These are phyloP conservation scores for Medicago ruthenica DNA, from an alignment of 306 rosid species.

Conservation along the genomic window DNA sequence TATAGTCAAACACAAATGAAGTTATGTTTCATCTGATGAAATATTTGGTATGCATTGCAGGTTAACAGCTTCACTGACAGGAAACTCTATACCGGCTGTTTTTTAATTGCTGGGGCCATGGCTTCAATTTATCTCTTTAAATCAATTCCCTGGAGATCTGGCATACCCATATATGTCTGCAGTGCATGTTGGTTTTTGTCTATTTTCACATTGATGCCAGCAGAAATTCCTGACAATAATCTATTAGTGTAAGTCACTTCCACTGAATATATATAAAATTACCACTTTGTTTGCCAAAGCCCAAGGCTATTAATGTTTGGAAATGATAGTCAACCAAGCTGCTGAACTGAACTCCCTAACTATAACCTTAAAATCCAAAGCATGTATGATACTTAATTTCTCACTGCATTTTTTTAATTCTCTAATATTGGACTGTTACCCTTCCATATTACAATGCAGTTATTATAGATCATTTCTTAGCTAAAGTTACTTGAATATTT, in stretches of 20 bases:
- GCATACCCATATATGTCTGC: slow-evolving; percentile 70
- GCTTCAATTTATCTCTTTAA: slow-evolving; percentile 63
- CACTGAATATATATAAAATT: slow-evolving; percentile 36
- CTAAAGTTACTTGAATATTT: background rate
- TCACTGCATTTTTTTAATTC: slow-evolving; percentile 26
- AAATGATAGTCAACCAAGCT: slow-evolving; percentile 23
- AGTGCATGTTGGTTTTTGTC: slow-evolving; percentile 80
- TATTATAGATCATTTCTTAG: background rate
- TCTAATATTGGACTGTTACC: slow-evolving; percentile 14
- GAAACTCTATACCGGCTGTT: slow-evolving; percentile 86
- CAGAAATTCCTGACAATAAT: slow-evolving; percentile 90
- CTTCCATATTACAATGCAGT: background rate
- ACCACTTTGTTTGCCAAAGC: slow-evolving; percentile 10
- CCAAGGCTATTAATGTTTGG: slow-evolving; percentile 8
- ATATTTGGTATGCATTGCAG: slow-evolving; percentile 53
- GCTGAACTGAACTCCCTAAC: slow-evolving; percentile 16
- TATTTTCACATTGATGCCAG: slow-evolving; percentile 90
- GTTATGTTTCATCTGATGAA: slow-evolving; percentile 44
- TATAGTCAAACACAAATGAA: slow-evolving; percentile 7
- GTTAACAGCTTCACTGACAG: slow-evolving; percentile 87
- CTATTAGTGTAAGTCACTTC: slow-evolving; percentile 70
- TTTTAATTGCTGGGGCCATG: slow-evolving; percentile 61
- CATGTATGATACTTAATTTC: slow-evolving; percentile 18
- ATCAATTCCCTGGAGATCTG: slow-evolving; percentile 81
- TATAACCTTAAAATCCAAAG: background rate